Evolutionary conservation across 768 basidiomycete species (phyloP).

Genomic region (Mycena sanguinolenta): DNA sequence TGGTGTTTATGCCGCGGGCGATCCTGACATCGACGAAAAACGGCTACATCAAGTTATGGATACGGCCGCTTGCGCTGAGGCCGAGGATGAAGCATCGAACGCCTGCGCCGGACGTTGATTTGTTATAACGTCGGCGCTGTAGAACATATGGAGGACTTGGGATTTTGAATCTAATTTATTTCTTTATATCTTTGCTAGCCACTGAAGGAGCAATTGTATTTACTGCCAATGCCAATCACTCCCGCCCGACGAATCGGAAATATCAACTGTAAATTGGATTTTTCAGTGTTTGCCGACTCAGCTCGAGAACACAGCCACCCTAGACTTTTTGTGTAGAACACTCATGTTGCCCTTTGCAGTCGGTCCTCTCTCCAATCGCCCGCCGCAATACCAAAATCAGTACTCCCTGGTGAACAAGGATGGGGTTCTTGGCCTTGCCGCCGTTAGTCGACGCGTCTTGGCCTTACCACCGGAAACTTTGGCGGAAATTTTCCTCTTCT

Average conservation of each 20-base stretch:
- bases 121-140: slow-evolving; percentile 16
- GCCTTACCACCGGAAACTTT: slow-evolving; percentile 3
- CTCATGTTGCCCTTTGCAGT: neutral
- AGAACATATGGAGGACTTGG: too few relatives aligned
- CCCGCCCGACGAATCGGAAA: too few relatives aligned
- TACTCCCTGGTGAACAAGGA: neutral
- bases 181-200: neutral
- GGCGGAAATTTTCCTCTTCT: neutral
- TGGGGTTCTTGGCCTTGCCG: neutral
- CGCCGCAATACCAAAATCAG: slow-evolving; percentile 1
- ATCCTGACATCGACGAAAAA: slow-evolving; percentile 84
- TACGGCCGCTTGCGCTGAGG: slow-evolving; percentile 74
- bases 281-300: too few relatives aligned
- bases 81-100: slow-evolving; percentile 41
- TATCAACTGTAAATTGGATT: too few relatives aligned
- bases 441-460: neutral
- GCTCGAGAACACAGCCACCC: too few relatives aligned
- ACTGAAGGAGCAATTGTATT: neutral
- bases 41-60: slow-evolving; percentile 88
- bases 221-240: neutral
- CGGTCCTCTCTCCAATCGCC: neutral
- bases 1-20: slow-evolving; percentile 84
- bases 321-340: too few relatives aligned
- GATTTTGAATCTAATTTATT: slow-evolving; percentile 20
- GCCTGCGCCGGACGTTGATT: neutral